Evolutionary conservation across 2,329 filamentous ascomycete species (phyloP).

Genomic region (Talaromyces atroroseus): DNA sequence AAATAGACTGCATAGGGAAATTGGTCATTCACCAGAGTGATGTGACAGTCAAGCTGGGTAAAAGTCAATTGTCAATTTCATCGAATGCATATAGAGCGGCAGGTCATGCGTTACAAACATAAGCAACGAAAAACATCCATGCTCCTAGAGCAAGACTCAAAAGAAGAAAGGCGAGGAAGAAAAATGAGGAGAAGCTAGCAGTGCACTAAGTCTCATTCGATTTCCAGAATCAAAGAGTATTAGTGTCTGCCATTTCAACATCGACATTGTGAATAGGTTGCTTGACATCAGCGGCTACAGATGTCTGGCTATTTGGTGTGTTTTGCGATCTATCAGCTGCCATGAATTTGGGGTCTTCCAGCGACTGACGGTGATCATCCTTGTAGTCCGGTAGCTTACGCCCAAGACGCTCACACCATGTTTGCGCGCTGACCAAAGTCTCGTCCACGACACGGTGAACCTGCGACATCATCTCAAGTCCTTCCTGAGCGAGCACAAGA

Average conservation of each 20-base stretch:
- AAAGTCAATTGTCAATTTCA: neutral
- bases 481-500: slow-evolving; percentile 79
- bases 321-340: neutral
- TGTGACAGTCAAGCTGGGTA: neutral
- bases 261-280: slow-evolving; percentile 10
- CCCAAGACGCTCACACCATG: slow-evolving; percentile 79
- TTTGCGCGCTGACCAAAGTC: slow-evolving; percentile 83
- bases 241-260: slow-evolving; percentile 11
- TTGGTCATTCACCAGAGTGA: neutral
- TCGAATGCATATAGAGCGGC: neutral
- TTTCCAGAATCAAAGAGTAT: slow-evolving; percentile 6
- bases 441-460: slow-evolving; percentile 83
- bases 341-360: slow-evolving; percentile 25
- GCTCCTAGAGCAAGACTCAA: neutral
- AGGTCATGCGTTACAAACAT: neutral
- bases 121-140: neutral
- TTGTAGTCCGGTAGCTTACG: slow-evolving; percentile 35
- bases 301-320: neutral
- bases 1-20: neutral
- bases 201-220: neutral
- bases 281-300: slow-evolving; percentile 8
- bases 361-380: slow-evolving; percentile 15
- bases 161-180: neutral
- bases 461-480: slow-evolving; percentile 89
- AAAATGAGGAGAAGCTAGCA: neutral